A percentile compares a stretch with the other conserved stretches of the same genome.
Conservation (phyloP, 768 basidiomycete genomes). For the Rhodotorula taiwanensis region DNA sequence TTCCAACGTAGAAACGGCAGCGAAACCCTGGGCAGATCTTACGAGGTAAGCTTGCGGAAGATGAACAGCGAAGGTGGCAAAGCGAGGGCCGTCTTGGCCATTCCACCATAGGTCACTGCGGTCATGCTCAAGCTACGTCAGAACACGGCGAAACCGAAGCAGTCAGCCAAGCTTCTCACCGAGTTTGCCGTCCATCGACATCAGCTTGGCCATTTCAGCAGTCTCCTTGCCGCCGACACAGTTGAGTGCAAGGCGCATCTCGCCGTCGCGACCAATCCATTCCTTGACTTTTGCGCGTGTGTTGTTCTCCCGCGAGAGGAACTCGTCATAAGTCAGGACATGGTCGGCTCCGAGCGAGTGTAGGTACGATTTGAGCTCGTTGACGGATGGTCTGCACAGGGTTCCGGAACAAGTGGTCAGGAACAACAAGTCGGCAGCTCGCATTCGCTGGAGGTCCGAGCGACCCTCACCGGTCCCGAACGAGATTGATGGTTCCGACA, state of each 20-base stretch:
- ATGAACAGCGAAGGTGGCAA: constrained; percentile 73
- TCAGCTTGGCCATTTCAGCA: constrained; percentile 59
- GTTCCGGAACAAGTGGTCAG: background rate
- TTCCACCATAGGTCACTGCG: constrained; percentile 71
- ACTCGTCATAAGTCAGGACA: constrained; percentile 69
- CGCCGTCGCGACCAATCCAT: constrained; percentile 59
- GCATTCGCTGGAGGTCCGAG: no score
- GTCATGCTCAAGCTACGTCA: fast-evolving
- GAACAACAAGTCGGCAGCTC: background rate
- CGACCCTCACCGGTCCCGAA: constrained; percentile 60
- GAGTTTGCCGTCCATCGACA: constrained; percentile 48
- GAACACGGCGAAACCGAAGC: background rate
- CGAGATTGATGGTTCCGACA: constrained; percentile 71
- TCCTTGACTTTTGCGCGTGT: constrained; percentile 55
- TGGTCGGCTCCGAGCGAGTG: constrained; percentile 63
- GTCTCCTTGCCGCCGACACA: constrained; percentile 64
- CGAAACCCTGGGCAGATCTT: constrained; percentile 48
- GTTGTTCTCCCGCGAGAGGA: constrained; percentile 52
- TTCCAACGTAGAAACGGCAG: no score
- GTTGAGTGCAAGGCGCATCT: constrained; percentile 54
- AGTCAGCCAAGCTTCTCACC: constrained; percentile 5
- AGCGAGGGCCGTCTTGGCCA: constrained; percentile 74
- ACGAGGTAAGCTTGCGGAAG: constrained; percentile 70
- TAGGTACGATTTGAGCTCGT: constrained; percentile 53
- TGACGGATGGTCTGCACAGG: constrained; percentile 54